Evolutionary conservation across 768 basidiomycete species (phyloP), one percentile per base, ranked within the genome.

Genomic region (Rhodosporidiobolus odoratus): DNA sequence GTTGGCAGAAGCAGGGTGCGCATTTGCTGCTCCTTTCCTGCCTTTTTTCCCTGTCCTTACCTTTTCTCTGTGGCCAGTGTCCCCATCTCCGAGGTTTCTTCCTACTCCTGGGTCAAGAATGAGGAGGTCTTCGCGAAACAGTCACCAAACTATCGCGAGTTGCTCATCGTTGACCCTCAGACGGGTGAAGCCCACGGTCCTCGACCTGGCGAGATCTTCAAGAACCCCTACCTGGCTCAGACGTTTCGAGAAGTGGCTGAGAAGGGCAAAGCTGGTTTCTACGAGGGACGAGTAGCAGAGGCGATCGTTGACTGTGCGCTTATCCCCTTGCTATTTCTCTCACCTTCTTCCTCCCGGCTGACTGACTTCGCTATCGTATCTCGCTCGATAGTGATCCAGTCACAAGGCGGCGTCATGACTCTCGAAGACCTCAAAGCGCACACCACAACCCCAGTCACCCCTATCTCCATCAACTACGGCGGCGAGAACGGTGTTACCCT

Each of bases 401-500:
- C 86, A 79, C 84, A 88, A 75, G 95, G 95, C 25, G 96, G 96
- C 27, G 85, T 93, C 13, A 94, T 99, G 93, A 89, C 88, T 59
- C 84, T 97, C 19, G 87, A 89, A n/a, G 96, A 99, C 79, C 85
- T 99, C 48, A 89, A 89, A n/a, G 83, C 84, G 56, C 93, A 96
- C 77, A 80, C 84, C 59, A 87, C 90, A 0, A 82, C 86, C 7
- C 85, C 91, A 47, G 90, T 97, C 25, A 86, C 92, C 70, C 95
- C 96, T 3, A 93, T 97, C 81, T 87, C 86, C 66, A 95, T 95
- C 78, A 92, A 89, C 3, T 98, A 91, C 75, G 78, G 79, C 23
- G 78, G 78, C 17, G 88, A 84, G 35, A 61, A 84, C 13, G 89
- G 92, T 67, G 89, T 97, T 12, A 92, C 92, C 0, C 83, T 98